These are phyloP conservation scores for Aspergillus affinis DNA, from an alignment of 495 filamentous ascomycete species.

Conservation along the genomic window DNA sequence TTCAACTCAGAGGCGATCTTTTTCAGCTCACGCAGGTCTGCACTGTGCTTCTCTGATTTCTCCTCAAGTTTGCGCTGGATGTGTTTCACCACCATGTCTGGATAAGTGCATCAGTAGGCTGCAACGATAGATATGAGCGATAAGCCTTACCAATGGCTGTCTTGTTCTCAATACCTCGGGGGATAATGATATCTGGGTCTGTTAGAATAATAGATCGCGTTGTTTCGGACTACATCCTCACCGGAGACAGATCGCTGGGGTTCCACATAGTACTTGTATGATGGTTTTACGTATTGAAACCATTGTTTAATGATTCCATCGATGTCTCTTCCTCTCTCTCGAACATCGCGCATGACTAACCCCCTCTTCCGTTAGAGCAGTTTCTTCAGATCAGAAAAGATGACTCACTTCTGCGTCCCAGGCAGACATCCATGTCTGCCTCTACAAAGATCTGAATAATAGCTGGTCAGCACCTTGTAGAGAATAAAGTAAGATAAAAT, in stretches of 20 bases:
- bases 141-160: slow-evolving; percentile 76
- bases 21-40: slow-evolving; percentile 71
- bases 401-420: slow-evolving; percentile 81
- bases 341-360: slow-evolving; percentile 81
- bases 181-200: slow-evolving; percentile 81
- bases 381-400: neutral
- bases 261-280: slow-evolving; percentile 85
- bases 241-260: slow-evolving; percentile 82
- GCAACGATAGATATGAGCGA: neutral
- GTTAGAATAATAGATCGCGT: slow-evolving; percentile 16
- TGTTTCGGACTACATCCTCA: slow-evolving; percentile 21
- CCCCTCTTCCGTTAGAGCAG: slow-evolving; percentile 19
- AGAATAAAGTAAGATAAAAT: slow-evolving; percentile 11
- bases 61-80: slow-evolving; percentile 79
- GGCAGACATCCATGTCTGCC: slow-evolving; percentile 90
- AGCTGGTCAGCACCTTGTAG: slow-evolving; percentile 19
- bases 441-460: slow-evolving; percentile 80
- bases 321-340: slow-evolving; percentile 79
- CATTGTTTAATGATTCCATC: slow-evolving; percentile 98
- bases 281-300: slow-evolving; percentile 94
- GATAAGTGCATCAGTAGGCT: slow-evolving; percentile 20
- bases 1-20: slow-evolving; percentile 64
- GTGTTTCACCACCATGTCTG: slow-evolving; percentile 87
- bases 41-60: slow-evolving; percentile 81
- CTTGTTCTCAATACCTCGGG: slow-evolving; percentile 86